A percentile compares a stretch with the other conserved stretches of the same genome.
Evolutionary conservation across 441 rosid genomes (phyloP).

Genomic region (Adansonia madagascariensis): DNA sequence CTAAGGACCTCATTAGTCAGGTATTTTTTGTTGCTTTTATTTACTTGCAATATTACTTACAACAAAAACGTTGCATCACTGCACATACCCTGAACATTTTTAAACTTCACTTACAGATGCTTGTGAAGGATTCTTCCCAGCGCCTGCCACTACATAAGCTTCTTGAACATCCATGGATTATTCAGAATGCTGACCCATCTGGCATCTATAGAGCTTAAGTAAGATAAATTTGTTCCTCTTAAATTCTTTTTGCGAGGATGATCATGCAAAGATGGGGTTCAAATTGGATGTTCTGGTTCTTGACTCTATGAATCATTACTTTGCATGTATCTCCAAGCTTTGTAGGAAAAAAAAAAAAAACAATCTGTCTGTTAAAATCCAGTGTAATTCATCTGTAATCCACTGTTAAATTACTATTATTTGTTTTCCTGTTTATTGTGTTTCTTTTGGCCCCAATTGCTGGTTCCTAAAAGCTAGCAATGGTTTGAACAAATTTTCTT

Average conservation of each 20-base stretch:
- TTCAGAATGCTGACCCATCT: slow-evolving; percentile 90
- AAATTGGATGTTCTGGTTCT: neutral
- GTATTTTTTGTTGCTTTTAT: slow-evolving; percentile 36
- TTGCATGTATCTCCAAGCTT: slow-evolving; percentile 18
- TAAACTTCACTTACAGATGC: slow-evolving; percentile 57
- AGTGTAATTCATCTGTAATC: slow-evolving; percentile 16
- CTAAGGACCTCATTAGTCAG: slow-evolving; percentile 89
- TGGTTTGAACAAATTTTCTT: too few relatives aligned
- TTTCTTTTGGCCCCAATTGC: too few relatives aligned
- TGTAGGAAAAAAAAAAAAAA: slow-evolving; percentile 29
- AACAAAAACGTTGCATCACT: neutral
- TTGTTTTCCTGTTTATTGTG: too few relatives aligned
- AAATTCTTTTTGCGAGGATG: neutral
- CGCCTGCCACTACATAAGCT: slow-evolving; percentile 84
- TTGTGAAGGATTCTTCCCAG: slow-evolving; percentile 76
- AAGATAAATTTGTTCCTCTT: slow-evolving; percentile 21
- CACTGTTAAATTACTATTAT: neutral
- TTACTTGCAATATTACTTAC: neutral
- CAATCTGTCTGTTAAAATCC: slow-evolving; percentile 19
- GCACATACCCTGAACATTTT: slow-evolving; percentile 6
- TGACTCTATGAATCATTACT: slow-evolving; percentile 2
- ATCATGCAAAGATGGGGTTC: neutral
- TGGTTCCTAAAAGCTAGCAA: too few relatives aligned
- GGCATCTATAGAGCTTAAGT: slow-evolving; percentile 61
- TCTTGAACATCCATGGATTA: slow-evolving; percentile 94